Evolutionary conservation across 768 basidiomycete species (phyloP).

Genomic region (Russula sp.): DNA sequence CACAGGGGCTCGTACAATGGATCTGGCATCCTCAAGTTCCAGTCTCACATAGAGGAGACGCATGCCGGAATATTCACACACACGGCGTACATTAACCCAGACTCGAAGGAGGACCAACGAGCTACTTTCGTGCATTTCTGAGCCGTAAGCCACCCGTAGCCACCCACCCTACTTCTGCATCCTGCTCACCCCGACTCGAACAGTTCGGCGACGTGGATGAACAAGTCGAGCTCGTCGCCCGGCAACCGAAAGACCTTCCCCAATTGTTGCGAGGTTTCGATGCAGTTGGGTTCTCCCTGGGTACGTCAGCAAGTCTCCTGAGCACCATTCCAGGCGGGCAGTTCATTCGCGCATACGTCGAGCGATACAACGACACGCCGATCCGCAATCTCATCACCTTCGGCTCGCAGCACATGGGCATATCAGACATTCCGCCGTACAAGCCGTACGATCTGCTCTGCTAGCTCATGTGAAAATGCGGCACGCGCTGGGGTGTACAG

Average conservation of each 20-base stretch:
- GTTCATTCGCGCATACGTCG: constrained; percentile 80
- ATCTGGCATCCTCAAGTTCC: too few relatives aligned
- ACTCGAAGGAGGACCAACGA: constrained; percentile 52
- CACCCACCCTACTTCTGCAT: neutral
- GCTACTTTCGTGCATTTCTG: constrained; percentile 37
- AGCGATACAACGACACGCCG: constrained; percentile 48
- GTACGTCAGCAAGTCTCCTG: constrained; percentile 27
- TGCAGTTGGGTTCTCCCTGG: constrained; percentile 86
- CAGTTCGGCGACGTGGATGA: constrained; percentile 77
- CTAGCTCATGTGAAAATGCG: constrained; percentile 53
- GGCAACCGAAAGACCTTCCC: constrained; percentile 56
- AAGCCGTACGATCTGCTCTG: constrained; percentile 61
- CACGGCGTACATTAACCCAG: constrained; percentile 52
- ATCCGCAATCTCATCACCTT: constrained; percentile 81
- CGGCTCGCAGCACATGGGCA: constrained; percentile 83
- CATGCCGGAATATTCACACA: too few relatives aligned
- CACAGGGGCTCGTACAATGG: too few relatives aligned
- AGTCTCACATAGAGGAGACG: too few relatives aligned
- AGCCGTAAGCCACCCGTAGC: neutral
- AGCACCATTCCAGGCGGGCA: constrained; percentile 52
- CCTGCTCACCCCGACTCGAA: neutral
- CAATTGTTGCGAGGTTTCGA: constrained; percentile 72
- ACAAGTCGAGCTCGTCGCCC: constrained; percentile 59
- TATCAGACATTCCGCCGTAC: constrained; percentile 70
- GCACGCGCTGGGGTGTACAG: constrained; percentile 61